Base-by-base conservation (phyloP, 2,329 filamentous ascomycete genomes). In the Hypomyces rosellus region DNA sequence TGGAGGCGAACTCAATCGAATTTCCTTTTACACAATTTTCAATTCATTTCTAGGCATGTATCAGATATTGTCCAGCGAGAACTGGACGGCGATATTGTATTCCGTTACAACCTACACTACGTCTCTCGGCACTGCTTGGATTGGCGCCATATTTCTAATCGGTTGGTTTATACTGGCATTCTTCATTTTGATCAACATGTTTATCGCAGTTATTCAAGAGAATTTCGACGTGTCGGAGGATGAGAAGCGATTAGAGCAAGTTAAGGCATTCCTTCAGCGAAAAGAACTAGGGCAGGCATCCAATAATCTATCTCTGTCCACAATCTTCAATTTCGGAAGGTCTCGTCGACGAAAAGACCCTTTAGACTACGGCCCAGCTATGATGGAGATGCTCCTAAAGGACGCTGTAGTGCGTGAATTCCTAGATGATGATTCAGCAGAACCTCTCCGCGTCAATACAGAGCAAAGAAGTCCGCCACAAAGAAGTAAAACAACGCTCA, bases 201-300 rank as follows among this genome's bases (percentile, higher is more conserved):
- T 99, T 75, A 97, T 99, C 88, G 93, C 93, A 76, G 93, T 99
- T 71, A 99, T 99, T 57, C 93, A 99, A 68, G 93, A 99, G 65
- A 99, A 96, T 63, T 99, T 99, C 65, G 93, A 99, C 69, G 90
- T 99, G 22, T 95, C 91, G 3, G 93, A 99, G 66, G 95, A 99
- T 64, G 91, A 97, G 67, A 99, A 99, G 70, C 89, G 95, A 16
- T 72, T 97, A 54, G 89, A 97, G 65, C 95, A 99, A 69, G 91
- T 99, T 54, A 92, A 91, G 62, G 89, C 92, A 1, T 99, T 97
- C 61, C 74, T 99, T 41, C 89, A 95, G 63, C 84, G 91, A 59
- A 95, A 92, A 65, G 91, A 97, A 61, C 74, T 96, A 33, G 88
- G 85, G 20, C 80, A 80, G 37, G 78, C 82, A 65, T 66, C 82